Percentiles rank a stretch among this genome's conserved stretches.
These are phyloP conservation scores for Metschnikowia matae DNA, from an alignment of 805 yeast genomes.

Conservation along the genomic window DNA sequence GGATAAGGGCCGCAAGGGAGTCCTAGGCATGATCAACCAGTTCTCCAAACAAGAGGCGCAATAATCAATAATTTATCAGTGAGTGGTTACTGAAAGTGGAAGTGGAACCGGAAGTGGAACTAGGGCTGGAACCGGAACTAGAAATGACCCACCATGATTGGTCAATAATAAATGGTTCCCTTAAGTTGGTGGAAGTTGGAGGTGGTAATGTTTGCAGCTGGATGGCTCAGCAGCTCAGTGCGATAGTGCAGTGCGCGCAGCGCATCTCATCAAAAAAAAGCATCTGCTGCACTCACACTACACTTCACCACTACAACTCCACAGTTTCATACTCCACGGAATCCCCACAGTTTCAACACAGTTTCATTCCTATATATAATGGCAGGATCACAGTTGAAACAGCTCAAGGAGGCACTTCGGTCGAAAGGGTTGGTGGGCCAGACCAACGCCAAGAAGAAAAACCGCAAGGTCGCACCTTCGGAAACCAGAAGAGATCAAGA, in stretches of 20 bases:
- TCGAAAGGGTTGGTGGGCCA: conserved; percentile 85
- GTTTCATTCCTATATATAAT: conserved; percentile 26
- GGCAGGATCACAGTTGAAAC: conserved; percentile 89
- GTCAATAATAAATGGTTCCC: too few relatives aligned
- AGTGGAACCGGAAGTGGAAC: too few relatives aligned
- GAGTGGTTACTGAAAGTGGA: too few relatives aligned
- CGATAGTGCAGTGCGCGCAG: not conserved
- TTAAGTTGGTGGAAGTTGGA: too few relatives aligned
- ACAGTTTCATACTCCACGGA: too few relatives aligned
- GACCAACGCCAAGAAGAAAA: conserved; percentile 60
- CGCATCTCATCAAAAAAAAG: conserved; percentile 5
- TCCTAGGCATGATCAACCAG: conserved; percentile 76
- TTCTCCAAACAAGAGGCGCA: conserved; percentile 54
- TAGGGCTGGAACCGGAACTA: too few relatives aligned
- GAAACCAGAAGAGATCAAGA: conserved; percentile 71
- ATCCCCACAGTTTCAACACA: not conserved
- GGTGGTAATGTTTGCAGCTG: not conserved
- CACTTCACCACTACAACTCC: too few relatives aligned
- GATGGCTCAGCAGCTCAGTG: not conserved
- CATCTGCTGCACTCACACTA: not conserved
- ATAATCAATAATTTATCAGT: too few relatives aligned
- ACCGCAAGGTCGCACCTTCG: conserved; percentile 48
- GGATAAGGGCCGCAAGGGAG: conserved; percentile 46
- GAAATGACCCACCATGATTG: too few relatives aligned
- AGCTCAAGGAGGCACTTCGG: conserved; percentile 71